A percentile compares a stretch with the other conserved stretches of the same genome.
phyloP scores from a whole-genome alignment of 1,139 yeast species.

The Yamadazyma aaseri region DNA sequence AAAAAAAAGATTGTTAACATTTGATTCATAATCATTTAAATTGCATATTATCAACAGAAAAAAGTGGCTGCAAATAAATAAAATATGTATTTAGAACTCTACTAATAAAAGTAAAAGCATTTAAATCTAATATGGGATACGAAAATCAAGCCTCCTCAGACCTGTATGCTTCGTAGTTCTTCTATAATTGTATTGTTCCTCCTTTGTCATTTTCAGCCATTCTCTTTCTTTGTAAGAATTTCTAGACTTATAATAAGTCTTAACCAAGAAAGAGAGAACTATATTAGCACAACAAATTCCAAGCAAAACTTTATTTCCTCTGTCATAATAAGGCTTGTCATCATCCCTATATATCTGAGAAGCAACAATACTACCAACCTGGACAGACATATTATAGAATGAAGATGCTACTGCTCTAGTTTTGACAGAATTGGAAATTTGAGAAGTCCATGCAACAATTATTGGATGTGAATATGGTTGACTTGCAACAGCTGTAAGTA shows the following conservation, averaged over 20 bases:
- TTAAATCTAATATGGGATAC: constrained; percentile 23
- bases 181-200: constrained; percentile 47
- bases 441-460: constrained; percentile 58
- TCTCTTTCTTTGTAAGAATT: constrained; percentile 42
- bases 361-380: constrained; percentile 50
- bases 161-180: constrained; percentile 48
- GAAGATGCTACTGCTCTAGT: constrained; percentile 63
- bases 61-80: too few relatives aligned
- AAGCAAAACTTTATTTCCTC: constrained; percentile 45
- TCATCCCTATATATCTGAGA: constrained; percentile 55
- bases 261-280: constrained; percentile 18
- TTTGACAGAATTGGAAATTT: constrained; percentile 59
- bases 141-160: constrained; percentile 55
- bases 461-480: constrained; percentile 53
- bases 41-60: too few relatives aligned
- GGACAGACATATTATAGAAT: constrained; percentile 60
- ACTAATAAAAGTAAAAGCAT: too few relatives aligned
- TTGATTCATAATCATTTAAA: too few relatives aligned
- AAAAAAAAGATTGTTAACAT: too few relatives aligned
- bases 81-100: too few relatives aligned
- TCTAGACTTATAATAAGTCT: constrained; percentile 44
- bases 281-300: constrained; percentile 20
- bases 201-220: constrained; percentile 49
- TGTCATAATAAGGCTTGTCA: constrained; percentile 57
- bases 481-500: constrained; percentile 48